Conservation (phyloP, 441 rosid genomes). For the Pelargonium fulgidum region DNA sequence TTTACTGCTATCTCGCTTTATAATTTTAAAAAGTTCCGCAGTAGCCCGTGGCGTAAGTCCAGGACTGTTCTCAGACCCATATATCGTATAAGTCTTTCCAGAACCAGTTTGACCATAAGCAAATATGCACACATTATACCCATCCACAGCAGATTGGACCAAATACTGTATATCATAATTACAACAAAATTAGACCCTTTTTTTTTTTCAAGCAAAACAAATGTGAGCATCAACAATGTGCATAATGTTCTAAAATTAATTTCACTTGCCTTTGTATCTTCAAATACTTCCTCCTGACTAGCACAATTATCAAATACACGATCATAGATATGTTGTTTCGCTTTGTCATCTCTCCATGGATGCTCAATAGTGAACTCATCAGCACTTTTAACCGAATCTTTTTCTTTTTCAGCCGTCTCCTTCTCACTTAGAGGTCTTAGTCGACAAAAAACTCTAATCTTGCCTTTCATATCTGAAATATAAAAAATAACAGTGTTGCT, state of each 20-base stretch:
- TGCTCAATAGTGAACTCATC: slow-evolving; percentile 94
- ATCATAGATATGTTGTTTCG: slow-evolving; percentile 34
- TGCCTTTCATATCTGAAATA: slow-evolving; percentile 87
- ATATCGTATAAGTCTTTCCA: slow-evolving; percentile 91
- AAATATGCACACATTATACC: slow-evolving; percentile 92
- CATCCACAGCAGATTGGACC: slow-evolving; percentile 53
- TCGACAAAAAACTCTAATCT: slow-evolving; percentile 88
- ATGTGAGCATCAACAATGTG: neutral
- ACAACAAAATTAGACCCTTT: neutral
- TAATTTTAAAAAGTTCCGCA: slow-evolving; percentile 66
- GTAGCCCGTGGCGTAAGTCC: slow-evolving; percentile 89
- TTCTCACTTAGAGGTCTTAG: slow-evolving; percentile 75
- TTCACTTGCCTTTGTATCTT: neutral
- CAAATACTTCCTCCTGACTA: neutral
- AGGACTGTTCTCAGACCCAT: slow-evolving; percentile 66
- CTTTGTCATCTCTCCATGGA: slow-evolving; percentile 86
- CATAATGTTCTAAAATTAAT: neutral
- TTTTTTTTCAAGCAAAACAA: neutral
- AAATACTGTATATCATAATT: neutral
- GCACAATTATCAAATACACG: neutral
- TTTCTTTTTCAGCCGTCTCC: slow-evolving; percentile 57
- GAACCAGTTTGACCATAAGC: slow-evolving; percentile 99
- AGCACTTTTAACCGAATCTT: slow-evolving; percentile 31
- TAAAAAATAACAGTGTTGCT: slow-evolving; percentile 16
- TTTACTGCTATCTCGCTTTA: slow-evolving; percentile 67